Evolutionary conservation across 2,329 filamentous ascomycete genomes (phyloP).

Genomic region (Atkinsonella hypoxylon): DNA sequence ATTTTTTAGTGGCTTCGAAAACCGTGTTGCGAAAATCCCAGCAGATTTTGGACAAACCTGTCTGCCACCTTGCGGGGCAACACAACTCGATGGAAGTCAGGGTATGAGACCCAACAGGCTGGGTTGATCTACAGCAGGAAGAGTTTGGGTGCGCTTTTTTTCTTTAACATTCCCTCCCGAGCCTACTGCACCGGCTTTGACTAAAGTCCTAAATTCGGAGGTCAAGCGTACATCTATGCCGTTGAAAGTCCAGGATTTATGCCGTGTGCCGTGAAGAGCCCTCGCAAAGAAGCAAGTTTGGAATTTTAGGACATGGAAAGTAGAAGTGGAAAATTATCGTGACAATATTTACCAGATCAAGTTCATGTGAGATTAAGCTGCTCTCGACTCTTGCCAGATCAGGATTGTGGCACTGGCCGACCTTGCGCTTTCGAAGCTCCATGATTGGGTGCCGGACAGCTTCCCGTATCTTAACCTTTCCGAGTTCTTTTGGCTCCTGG

Average conservation of each 20-base stretch:
- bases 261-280: no score
- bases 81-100: background rate
- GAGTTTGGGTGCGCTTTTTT: background rate
- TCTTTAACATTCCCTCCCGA: background rate
- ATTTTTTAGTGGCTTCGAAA: background rate
- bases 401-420: background rate
- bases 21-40: background rate
- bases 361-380: background rate
- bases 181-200: background rate
- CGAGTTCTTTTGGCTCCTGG: background rate
- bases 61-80: conserved; percentile 1
- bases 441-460: background rate
- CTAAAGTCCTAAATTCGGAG: background rate
- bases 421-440: background rate
- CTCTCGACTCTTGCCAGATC: background rate
- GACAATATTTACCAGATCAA: background rate
- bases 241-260: no score
- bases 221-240: no score
- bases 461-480: background rate
- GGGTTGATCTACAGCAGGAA: conserved; percentile 9
- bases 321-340: background rate
- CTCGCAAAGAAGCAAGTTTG: no score
- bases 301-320: no score
- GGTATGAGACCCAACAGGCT: conserved; percentile 9
- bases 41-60: background rate